Evolutionary conservation across 78 protist species (phyloP), one percentile per base, ranked within the genome.

Genomic region (Blattamonas nauphoetae): DNA sequence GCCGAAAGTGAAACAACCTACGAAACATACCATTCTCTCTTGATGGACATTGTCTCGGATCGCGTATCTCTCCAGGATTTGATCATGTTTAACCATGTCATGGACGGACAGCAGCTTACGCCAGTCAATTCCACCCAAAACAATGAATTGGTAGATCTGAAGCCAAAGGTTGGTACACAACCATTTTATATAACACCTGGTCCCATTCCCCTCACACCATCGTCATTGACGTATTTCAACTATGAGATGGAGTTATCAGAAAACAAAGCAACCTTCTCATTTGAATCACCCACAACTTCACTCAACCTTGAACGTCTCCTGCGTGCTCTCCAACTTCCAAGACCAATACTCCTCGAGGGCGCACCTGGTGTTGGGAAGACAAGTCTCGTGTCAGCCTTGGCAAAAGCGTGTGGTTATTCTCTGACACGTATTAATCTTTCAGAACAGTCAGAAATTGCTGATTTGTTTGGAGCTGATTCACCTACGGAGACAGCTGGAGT

Each of bases 341-440:
- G 2, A 44, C 55, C 85, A 2, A 29, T 6, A 11, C 55, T 41
- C 5, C 55, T 41, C 46, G 94, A 93, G 55, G 98, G 98, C 33
- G 0, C 78, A 4, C 99, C 99, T 0, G 99, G 99, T 44, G 99
- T 97, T 29, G 99, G 99, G 45, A 99, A 99, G 89, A 99, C 99
- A 0, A 86, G 95, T 1, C 91, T 98, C 5, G 90, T 98, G 35
- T 87, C 88, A 46, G 95, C 97, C 1, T 80, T 98, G n/a, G 99
- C 94, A 0, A 45, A 38, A 0, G 93, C 91, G 32, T 1, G 94
- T 0, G 96, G 96, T 0, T 86, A 90, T 44, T 0, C 38, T 0
- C 90, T 97, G 0, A 97, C 94, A 41, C 94, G 99, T 35, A 93
- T 99, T 89, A 99, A 99, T 87, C 92, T 99, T n/a, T 92, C 97